These are phyloP conservation scores for Paramecium primaurelia DNA, from an alignment of 73 alveolate species.

Conservation along the genomic window DNA sequence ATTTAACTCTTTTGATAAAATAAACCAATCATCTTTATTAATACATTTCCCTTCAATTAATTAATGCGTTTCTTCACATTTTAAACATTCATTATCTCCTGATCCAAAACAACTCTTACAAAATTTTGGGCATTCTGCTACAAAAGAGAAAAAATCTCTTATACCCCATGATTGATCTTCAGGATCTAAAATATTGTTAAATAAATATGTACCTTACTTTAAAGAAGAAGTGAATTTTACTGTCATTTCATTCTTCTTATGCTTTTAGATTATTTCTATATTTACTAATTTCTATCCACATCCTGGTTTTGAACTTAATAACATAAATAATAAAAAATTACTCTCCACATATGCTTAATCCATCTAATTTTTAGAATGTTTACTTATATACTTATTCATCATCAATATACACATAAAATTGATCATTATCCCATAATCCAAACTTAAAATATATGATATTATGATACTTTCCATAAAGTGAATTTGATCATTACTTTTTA, in stretches of 20 bases:
- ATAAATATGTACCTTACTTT: not conserved
- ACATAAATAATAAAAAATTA: not conserved
- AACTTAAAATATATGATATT: not conserved
- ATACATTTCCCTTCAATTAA: constrained; percentile 11
- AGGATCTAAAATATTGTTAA: not conserved
- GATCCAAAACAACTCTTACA: constrained; percentile 20
- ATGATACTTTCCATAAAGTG: not conserved
- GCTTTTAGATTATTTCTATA: not conserved
- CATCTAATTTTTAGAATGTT: not conserved
- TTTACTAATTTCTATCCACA: not conserved
- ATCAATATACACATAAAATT: not conserved
- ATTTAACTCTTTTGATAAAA: not conserved
- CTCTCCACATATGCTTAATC: constrained; percentile 22
- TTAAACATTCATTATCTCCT: not conserved
- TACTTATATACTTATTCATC: not conserved
- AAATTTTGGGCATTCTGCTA: constrained; percentile 6
- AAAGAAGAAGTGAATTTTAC: not conserved
- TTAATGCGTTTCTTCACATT: not conserved
- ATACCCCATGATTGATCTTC: constrained; percentile 46
- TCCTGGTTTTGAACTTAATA: not conserved
- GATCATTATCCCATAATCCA: constrained; percentile 35
- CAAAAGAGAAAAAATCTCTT: constrained; percentile 33
- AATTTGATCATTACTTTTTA: not conserved
- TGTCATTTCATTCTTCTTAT: not conserved
- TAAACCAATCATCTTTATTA: not conserved